Percentiles rank a stretch among this genome's conserved stretches.
Evolutionary conservation across 164 flowering plant species (phyloP).

Genomic region (Liriodendron chinense): DNA sequence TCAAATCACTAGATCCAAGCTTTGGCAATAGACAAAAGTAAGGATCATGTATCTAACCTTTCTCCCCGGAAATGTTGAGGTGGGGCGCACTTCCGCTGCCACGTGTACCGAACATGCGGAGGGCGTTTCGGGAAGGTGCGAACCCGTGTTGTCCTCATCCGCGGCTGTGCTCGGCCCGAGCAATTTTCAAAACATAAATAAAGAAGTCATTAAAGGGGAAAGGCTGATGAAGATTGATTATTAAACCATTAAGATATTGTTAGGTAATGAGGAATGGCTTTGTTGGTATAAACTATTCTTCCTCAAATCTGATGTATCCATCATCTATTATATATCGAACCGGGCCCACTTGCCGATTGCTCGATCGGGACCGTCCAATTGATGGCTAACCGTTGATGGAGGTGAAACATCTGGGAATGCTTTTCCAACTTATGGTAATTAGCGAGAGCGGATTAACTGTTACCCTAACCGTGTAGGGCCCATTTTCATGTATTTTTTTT

Average conservation of each 20-base stretch:
- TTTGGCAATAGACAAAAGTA: conserved; percentile 5
- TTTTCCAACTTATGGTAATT: no score
- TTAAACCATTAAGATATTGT: neutral
- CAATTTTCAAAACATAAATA: neutral
- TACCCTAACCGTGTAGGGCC: no score
- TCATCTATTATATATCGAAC: no score
- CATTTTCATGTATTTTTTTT: no score
- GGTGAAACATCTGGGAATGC: no score
- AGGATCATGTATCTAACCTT: conserved; percentile 7
- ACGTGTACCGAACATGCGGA: neutral
- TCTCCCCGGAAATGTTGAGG: neutral
- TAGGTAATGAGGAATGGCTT: neutral
- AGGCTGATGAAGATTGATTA: neutral
- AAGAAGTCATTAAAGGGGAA: neutral
- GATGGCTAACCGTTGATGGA: no score
- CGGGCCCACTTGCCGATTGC: no score
- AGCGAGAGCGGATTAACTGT: no score
- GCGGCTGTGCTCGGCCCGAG: neutral
- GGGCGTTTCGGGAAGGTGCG: conserved; percentile 5
- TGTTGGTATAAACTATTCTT: neutral
- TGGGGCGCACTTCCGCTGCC: neutral
- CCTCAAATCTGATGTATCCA: no score
- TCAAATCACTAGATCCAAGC: conserved; percentile 18
- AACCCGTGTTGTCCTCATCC: neutral
- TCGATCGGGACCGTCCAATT: no score